These are phyloP conservation scores for Comarum palustre DNA, from an alignment of 306 rosid genomes.

Conservation along the genomic window DNA sequence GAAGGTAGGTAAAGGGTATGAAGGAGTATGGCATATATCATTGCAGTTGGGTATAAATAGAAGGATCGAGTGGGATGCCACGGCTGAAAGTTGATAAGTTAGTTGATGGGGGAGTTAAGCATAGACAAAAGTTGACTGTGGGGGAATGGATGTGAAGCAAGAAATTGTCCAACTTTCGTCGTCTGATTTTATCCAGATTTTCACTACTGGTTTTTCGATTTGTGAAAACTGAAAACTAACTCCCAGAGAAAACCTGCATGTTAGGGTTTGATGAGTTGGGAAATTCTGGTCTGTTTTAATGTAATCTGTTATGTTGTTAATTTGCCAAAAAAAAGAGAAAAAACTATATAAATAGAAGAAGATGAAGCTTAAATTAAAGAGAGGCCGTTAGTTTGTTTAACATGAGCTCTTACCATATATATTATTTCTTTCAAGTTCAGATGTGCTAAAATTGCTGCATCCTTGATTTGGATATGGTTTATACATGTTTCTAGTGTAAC, in stretches of 20 bases:
- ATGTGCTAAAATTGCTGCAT: not conserved
- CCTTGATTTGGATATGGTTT: not conserved
- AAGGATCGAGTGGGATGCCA: constrained; percentile 35
- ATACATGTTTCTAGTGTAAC: not conserved
- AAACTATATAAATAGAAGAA: not conserved
- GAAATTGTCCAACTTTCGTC: constrained; percentile 7
- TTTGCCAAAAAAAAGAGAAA: too few relatives aligned
- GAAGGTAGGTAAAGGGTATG: constrained; percentile 12
- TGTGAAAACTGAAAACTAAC: not conserved
- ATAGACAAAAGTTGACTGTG: constrained; percentile 32
- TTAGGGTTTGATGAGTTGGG: not conserved
- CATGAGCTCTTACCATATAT: not conserved
- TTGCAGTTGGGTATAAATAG: constrained; percentile 43
- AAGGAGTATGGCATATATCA: constrained; percentile 36
- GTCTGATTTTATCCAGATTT: constrained; percentile 13
- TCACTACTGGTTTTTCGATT: constrained; percentile 1
- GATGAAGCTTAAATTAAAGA: not conserved
- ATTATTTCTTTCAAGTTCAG: too few relatives aligned
- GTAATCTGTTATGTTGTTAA: too few relatives aligned
- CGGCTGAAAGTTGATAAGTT: constrained; percentile 29
- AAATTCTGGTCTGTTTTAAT: not conserved
- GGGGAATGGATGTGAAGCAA: constrained; percentile 20
- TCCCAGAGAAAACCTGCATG: not conserved
- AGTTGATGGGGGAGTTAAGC: constrained; percentile 35
- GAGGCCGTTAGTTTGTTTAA: not conserved